Percentiles rank a stretch among this genome's conserved stretches.
Evolutionary conservation across 768 basidiomycete genomes (phyloP).

Genomic region (Calocera cornea): DNA sequence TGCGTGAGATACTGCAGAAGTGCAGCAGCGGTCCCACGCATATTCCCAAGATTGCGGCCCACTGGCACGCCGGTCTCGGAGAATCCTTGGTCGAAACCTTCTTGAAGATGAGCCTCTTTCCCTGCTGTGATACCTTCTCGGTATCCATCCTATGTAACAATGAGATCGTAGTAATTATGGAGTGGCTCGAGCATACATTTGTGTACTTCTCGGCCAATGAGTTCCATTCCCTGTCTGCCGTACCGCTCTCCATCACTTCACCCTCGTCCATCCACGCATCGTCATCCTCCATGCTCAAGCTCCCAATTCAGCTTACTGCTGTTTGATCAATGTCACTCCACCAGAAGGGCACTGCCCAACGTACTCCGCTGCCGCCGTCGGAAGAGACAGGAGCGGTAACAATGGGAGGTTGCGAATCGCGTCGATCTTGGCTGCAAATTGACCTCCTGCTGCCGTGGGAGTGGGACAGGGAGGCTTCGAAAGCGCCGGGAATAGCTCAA

Average conservation of each 20-base stretch:
- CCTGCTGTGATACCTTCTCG: slow-evolving; percentile 93
- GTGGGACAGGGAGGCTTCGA: slow-evolving; percentile 4
- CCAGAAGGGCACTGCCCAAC: not conserved
- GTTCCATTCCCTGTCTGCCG: not conserved
- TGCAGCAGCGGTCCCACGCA: slow-evolving; percentile 60
- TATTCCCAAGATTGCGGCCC: slow-evolving; percentile 60
- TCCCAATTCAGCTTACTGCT: not conserved
- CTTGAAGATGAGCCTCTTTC: slow-evolving; percentile 73
- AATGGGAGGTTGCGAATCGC: not conserved
- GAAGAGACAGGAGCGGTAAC: not conserved
- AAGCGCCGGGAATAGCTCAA: not conserved
- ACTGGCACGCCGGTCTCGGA: slow-evolving; percentile 54
- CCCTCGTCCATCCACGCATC: not conserved
- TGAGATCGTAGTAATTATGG: not conserved
- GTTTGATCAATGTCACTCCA: not conserved
- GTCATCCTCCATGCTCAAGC: not conserved
- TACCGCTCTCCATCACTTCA: not conserved
- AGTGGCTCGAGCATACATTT: not conserved
- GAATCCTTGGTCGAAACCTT: slow-evolving; percentile 83
- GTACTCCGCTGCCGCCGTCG: not conserved
- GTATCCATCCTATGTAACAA: slow-evolving; percentile 58
- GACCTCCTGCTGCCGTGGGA: not conserved
- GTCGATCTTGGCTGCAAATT: slow-evolving; percentile 4
- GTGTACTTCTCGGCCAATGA: not conserved
- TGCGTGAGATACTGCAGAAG: slow-evolving; percentile 32